phyloP scores from a whole-genome alignment of 768 basidiomycete genomes.

The Kwoniella dejecticola region DNA sequence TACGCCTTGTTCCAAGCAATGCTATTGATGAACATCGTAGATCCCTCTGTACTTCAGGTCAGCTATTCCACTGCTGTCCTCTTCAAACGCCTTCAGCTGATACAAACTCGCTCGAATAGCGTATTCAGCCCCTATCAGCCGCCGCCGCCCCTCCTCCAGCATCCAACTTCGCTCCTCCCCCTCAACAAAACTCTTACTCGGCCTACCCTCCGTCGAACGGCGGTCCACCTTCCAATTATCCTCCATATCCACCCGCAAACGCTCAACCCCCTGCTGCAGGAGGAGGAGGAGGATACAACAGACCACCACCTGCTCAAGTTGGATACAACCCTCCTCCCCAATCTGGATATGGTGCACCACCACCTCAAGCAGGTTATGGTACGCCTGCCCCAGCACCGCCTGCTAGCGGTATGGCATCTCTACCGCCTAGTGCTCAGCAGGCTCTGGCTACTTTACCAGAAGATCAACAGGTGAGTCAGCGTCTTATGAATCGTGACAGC shows the following conservation, averaged over 20 bases:
- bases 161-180: constrained; percentile 15
- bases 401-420: constrained; percentile 14
- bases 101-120: constrained; percentile 29
- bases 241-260: constrained; percentile 31
- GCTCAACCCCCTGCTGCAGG: constrained; percentile 52
- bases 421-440: constrained; percentile 36
- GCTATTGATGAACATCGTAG: constrained; percentile 88
- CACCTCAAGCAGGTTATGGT: not conserved
- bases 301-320: constrained; percentile 34
- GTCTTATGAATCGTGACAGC: not conserved
- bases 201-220: constrained; percentile 16
- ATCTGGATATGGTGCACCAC: constrained; percentile 51
- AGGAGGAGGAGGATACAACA: constrained; percentile 37
- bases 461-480: constrained; percentile 50
- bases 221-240: constrained; percentile 34
- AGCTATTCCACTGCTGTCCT: constrained; percentile 30
- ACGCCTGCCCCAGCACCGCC: constrained; percentile 25
- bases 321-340: constrained; percentile 26
- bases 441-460: constrained; percentile 43
- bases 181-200: constrained; percentile 27
- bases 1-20: constrained; percentile 96
- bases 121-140: constrained; percentile 45
- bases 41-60: constrained; percentile 78
- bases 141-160: constrained; percentile 49
- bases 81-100: too few species aligned